Percentiles rank a stretch among this genome's conserved stretches.
phyloP scores from a whole-genome alignment of 441 rosid species.

The Adansonia gregorii region DNA sequence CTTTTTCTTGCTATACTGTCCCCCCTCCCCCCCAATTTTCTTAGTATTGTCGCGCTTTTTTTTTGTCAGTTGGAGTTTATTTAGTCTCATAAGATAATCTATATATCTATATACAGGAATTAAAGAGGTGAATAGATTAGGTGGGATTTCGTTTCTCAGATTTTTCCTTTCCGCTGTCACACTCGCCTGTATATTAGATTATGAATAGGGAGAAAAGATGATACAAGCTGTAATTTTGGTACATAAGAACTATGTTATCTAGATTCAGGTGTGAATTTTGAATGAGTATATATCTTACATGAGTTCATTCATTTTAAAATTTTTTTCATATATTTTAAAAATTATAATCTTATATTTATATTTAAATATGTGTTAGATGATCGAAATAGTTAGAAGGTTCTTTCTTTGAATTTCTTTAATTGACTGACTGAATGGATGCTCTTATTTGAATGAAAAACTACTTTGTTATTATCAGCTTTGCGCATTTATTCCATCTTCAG shows the following conservation, averaged over 20 bases:
- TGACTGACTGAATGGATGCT: not conserved
- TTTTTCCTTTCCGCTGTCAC: constrained; percentile 40
- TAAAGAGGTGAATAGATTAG: constrained; percentile 36
- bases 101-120: constrained; percentile 23
- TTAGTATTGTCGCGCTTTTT: constrained; percentile 9
- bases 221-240: constrained; percentile 36
- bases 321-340: no score
- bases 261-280: no score
- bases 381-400: not conserved
- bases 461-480: not conserved
- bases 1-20: not conserved
- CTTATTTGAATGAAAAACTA: not conserved
- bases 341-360: no score
- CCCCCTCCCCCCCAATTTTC: not conserved
- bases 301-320: no score
- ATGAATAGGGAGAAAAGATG: constrained; percentile 38
- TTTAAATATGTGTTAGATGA: no score
- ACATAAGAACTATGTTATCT: constrained; percentile 12
- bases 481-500: not conserved
- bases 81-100: constrained; percentile 24
- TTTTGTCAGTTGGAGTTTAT: constrained; percentile 19
- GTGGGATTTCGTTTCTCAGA: constrained; percentile 32
- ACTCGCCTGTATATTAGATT: constrained; percentile 50
- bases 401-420: constrained; percentile 16
- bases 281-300: no score